Base-by-base conservation (phyloP, 495 filamentous ascomycete species). In the Neurospora sp. region DNA sequence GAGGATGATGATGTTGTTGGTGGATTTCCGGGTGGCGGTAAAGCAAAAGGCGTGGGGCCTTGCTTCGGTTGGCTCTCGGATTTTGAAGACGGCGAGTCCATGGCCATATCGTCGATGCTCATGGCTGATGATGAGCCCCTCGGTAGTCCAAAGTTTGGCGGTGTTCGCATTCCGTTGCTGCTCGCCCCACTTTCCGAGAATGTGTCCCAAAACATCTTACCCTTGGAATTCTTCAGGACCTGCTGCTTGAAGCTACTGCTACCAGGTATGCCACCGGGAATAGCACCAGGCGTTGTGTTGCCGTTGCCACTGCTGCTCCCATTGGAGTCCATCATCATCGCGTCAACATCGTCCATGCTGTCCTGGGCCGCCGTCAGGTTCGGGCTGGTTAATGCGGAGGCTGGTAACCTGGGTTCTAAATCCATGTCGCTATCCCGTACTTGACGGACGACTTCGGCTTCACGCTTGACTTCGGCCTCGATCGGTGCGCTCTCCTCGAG, bases 391-490 rank as follows among this genome's bases (percentile, higher is more conserved):
- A 85, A 82, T 1, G 88, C 84, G 18, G 90, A 88, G 3, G 75
- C 71, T 18, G 80, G 73, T 18, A 78, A 73, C 39, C 82, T 77
- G 8, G 80, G 81, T 69, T 85, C 86, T 35, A 87, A 78, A 39
- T 87, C 85, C 81, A 87, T 84, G 74, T 88, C 87, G 74, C 84
- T 87, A 80, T 98, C 95, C 20, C 93, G 92, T 40, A 97, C 94
- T 81, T 97, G 96, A 3, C 92, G 91, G 71, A 98, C 91, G 1
- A 98, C 94, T 82, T 98, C 94, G 14, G 95, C 93, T 84, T 99
- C 96, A 45, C 93, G 91, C 71, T 92, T 90, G 73, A 94, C 87
- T 80, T 99, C 96, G 53, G 90, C 90, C 74, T 98, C 96, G 38
- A 97, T 80, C 0, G 96, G 96, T 0, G 93, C 87, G 44, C 87